Base-by-base conservation (phyloP, 2,329 filamentous ascomycete species). In the Aureobasidium sp. region DNA sequence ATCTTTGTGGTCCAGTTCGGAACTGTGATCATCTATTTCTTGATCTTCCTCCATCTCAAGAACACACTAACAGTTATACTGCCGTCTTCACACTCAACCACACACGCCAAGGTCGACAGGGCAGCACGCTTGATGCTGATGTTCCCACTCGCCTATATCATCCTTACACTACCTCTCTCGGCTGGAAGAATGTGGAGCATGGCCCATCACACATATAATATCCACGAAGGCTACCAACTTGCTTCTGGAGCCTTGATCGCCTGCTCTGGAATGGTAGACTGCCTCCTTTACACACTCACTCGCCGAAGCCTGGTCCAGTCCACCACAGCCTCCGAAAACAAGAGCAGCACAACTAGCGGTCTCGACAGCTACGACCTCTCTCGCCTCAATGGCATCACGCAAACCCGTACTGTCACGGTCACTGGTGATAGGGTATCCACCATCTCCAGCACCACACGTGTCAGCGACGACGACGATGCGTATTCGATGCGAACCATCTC, bases 121-220 rank as follows among this genome's bases (percentile, higher is more conserved):
- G 76, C 79, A 45, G 73, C 78, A 6, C 75, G 82, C 9, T 84
- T 88, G 63, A 82, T 83, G 80, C 74, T 87, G 31, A 76, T 87
- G 8, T 89, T 89, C 62, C 86, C 86, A 0, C 67, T 86, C 64
- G 84, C 88, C 64, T 89, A 89, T 69, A 78, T 87, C 7, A 66
- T 86, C n/a, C 86, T 86, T 68, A 89, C 86, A 0, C 77, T 85
- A 0, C 86, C 86, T 0, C 75, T 89, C 0, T 84, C 85, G 4
- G 77, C 82, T 0, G 84, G 84, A 15, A 81, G 86, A 62, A 84
- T 88, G 67, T 79, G 80, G 17, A 79, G 79, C 21, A 86, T 88
- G 80, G 78, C 81, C 0, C 80, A 81, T 0, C 71, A 74, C 10
- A 65, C 65, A 46, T 51, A 45, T 10, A 51, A 60, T 1, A 60